Evolutionary conservation across 768 basidiomycete species (phyloP), one percentile per base, ranked within the genome.

Genomic region (Russula sp.): DNA sequence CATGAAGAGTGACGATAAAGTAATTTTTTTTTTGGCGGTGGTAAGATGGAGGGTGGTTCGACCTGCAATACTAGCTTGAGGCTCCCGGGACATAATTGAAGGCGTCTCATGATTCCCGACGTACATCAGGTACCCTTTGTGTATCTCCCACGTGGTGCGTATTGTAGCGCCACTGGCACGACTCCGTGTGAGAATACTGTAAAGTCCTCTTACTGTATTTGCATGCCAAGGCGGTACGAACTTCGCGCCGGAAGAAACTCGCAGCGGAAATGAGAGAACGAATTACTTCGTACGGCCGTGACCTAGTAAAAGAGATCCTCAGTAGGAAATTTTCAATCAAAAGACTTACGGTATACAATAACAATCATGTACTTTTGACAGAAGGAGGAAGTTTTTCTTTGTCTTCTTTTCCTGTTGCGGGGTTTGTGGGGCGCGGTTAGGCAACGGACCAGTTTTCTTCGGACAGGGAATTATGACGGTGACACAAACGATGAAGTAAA

Each of bases 401-500:
- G 14, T 14, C 32, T 53, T 53, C 28, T 56, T 42, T 16, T 42
- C 14, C 24, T n/a, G 52, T 24, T 42, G 50, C 50, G 59, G 59
- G 16, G 10, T 26, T 60, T 32, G 59, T 52, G 20, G 13, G 46
- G 30, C 56, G 48, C 36, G 30, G 22, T 38, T 57, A 44, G 28
- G 55, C 8, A 56, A 22, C n/a, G 14, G 46, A 36, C 13, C 32
- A 18, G n/a, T 10, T 51, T 22, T 13, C 10, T 51, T 20, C 2
- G 38, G 48, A n/a, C 22, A 5, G 30, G n/a, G 26, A 18, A 42
- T 24, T n/a, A 14, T 9, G 6, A 26, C 9, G 22, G 18, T 24
- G 30, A 63, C 40, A 63, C 30, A 52, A 44, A 42, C 11, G 24
- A 42, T 26, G 62, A 38, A 52, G 56, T 63, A 57, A 63, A 51